These are phyloP conservation scores for Dendrobium catenatum DNA, from an alignment of 106 monocot species.

Conservation along the genomic window DNA sequence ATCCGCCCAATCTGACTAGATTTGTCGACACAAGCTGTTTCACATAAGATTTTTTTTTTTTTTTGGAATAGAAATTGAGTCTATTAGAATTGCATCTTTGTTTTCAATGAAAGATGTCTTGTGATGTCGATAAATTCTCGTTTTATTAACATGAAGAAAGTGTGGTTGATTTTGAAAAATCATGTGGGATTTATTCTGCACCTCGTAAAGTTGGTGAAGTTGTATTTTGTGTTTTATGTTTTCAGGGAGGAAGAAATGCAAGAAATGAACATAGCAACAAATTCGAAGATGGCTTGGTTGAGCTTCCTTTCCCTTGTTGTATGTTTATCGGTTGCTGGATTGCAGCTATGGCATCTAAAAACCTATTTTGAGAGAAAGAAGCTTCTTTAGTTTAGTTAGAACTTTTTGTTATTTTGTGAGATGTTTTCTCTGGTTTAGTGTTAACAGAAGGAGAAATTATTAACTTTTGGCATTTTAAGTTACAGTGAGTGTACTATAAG, in stretches of 20 bases:
- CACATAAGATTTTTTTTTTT: too few species aligned
- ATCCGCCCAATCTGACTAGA: too few species aligned
- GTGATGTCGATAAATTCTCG: too few species aligned
- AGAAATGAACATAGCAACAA: conserved; percentile 59
- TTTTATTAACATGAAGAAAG: too few species aligned
- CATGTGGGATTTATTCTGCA: neutral
- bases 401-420: too few species aligned
- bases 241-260: conserved; percentile 75
- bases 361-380: conserved; percentile 79
- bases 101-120: too few species aligned
- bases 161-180: too few species aligned
- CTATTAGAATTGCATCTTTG: too few species aligned
- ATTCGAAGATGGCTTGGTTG: conserved; percentile 57
- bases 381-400: conserved; percentile 28
- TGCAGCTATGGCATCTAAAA: conserved; percentile 71
- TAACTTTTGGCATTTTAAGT: neutral
- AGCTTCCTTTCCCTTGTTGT: conserved; percentile 58
- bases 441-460: neutral
- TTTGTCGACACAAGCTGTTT: too few species aligned
- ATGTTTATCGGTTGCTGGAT: conserved; percentile 54
- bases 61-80: too few species aligned
- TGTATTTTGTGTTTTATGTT: neutral
- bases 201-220: neutral
- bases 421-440: too few species aligned
- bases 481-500: too few species aligned